These are phyloP conservation scores for Kodamaea sp. DNA, from an alignment of 1,139 yeast genomes.

Conservation along the genomic window DNA sequence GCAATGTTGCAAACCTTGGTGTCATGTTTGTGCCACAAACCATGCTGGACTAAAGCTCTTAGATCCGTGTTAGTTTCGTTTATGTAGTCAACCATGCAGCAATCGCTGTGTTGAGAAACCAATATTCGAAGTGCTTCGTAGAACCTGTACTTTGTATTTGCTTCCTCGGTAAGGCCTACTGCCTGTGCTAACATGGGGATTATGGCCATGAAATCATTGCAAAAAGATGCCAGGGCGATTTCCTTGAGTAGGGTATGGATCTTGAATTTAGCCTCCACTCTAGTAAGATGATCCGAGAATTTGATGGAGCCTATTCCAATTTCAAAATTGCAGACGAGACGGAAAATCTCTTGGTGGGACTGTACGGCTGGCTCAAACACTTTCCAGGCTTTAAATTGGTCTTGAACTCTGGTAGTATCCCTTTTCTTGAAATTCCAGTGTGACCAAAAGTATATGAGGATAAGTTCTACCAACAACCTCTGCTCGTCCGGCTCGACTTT, in stretches of 20 bases:
- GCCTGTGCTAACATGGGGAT: constrained; percentile 41
- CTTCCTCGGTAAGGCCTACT: constrained; percentile 23
- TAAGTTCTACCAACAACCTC: constrained; percentile 29
- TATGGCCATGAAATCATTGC: constrained; percentile 33
- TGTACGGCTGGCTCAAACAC: constrained; percentile 26
- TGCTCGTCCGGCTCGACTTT: constrained; percentile 15
- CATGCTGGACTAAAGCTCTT: constrained; percentile 34
- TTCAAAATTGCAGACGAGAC: constrained; percentile 31
- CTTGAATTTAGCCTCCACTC: constrained; percentile 24
- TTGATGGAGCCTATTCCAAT: constrained; percentile 28
- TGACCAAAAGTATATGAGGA: constrained; percentile 38
- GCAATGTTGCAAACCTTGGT: constrained; percentile 22
- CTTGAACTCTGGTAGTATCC: constrained; percentile 8
- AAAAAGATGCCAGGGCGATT: constrained; percentile 20
- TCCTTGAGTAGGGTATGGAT: constrained; percentile 27
- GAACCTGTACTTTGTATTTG: constrained; percentile 22
- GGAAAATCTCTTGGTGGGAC: constrained; percentile 28
- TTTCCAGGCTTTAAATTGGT: constrained; percentile 14
- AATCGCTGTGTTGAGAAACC: constrained; percentile 28
- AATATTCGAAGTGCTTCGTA: constrained; percentile 29
- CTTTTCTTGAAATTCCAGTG: constrained; percentile 31
- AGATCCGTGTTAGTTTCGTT: constrained; percentile 23
- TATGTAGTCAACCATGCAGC: constrained; percentile 40
- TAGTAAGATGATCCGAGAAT: constrained; percentile 12
- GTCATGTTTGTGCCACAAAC: constrained; percentile 28